Evolutionary conservation across 129 eudicot species (phyloP), one percentile per base, ranked within the genome.

Genomic region (Flaveria ramosissima): DNA sequence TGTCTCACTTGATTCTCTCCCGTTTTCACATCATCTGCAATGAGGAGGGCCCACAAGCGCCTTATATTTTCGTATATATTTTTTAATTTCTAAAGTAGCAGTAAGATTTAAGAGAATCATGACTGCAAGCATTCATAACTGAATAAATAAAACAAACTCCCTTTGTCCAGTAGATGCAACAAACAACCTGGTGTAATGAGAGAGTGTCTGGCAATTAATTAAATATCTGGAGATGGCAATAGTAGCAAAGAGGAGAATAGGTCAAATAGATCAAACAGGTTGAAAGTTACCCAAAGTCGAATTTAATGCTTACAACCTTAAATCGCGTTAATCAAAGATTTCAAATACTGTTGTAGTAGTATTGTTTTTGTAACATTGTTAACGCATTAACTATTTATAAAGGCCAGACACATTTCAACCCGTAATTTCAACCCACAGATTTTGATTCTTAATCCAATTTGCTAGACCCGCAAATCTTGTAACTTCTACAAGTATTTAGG

Each of bases 1-100:
- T 45, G 82, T 72, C 78, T 73, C 45, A 62, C 80, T 52, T 83
- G 76, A 80, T 71, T 77, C 70, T 77, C 79, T 72, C 42, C 81
- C 81, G 77, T 77, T 75, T 72, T 82, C 72, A 75, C 73, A 72
- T 83, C 92, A 80, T 77, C 96, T 90, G 85, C 8, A 70, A 17
- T 14, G 32, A 27, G 76, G 52, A 71, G 45, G 77, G 67, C 41
- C 26, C 70, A 46, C 55, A 42, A 24, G 47, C 6, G 17, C n/a
- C 27, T 30, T 62, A 75, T 64, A 27, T 20, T 73, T 73, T 15
- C 51, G 11, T 12, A 30, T 39, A 32, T 53, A 17, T 48, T 62
- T 73, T 73, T 55, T 41, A 41, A 42, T 20, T 15, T 41, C 56
- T 41, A 43, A 57, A 20, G 51, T 20, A 42, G 47, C 55, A 57